Conservation (phyloP, 1,139 yeast genomes). For the Lizanozyma gosingica region DNA sequence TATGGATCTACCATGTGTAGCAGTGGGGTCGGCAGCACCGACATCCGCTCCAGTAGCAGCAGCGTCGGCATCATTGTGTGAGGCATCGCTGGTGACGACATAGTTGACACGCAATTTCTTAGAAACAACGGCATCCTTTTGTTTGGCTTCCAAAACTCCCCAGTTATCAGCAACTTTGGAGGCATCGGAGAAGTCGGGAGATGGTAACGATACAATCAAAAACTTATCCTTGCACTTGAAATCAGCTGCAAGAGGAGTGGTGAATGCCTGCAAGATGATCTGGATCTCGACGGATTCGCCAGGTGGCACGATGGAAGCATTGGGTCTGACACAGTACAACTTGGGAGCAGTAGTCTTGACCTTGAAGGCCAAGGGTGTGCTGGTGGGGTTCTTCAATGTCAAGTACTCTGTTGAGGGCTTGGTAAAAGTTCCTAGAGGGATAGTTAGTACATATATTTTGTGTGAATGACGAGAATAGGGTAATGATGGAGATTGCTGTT, state of each 20-base stretch:
- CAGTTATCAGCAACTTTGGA: constrained; percentile 60
- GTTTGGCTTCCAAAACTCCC: constrained; percentile 58
- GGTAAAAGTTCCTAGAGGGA: constrained; percentile 67
- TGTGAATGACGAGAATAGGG: too few species aligned
- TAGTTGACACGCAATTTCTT: constrained; percentile 77
- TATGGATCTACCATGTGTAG: constrained; percentile 6
- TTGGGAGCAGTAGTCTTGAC: constrained; percentile 98
- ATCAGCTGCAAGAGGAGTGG: constrained; percentile 64
- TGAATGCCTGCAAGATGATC: constrained; percentile 77
- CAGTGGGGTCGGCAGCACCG: constrained; percentile 9
- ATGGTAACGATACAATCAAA: constrained; percentile 77
- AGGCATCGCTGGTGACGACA: constrained; percentile 21
- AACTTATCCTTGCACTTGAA: constrained; percentile 87
- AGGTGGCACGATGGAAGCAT: constrained; percentile 73
- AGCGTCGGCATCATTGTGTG: constrained; percentile 7
- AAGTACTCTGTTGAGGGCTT: constrained; percentile 64
- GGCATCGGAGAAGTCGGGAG: constrained; percentile 50
- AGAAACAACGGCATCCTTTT: constrained; percentile 51
- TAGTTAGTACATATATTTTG: too few species aligned
- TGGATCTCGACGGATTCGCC: constrained; percentile 67
- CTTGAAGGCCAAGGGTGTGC: constrained; percentile 71
- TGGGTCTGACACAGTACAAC: constrained; percentile 92
- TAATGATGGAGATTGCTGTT: too few species aligned
- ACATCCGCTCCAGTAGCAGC: constrained; percentile 10
- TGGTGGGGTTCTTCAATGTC: constrained; percentile 57